A percentile compares a stretch with the other conserved stretches of the same genome.
Conservation (phyloP, 2,329 filamentous ascomycete genomes). For the Nemania serpens region DNA sequence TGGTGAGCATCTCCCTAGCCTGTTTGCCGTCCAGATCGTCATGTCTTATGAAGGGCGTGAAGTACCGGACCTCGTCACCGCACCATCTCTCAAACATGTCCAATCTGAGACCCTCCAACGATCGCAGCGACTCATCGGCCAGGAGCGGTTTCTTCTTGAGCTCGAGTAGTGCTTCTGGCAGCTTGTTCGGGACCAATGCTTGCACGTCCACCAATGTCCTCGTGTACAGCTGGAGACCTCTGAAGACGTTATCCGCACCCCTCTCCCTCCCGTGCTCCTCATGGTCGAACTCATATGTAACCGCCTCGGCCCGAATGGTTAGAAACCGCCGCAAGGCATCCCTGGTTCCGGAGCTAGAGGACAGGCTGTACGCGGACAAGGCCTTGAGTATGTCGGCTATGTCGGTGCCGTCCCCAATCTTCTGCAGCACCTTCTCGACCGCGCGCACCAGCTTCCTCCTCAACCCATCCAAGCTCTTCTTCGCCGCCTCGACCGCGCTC, state of each 20-base stretch:
- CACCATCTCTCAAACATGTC: conserved; percentile 83
- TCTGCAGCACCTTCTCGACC: conserved; percentile 71
- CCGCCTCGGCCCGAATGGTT: conserved; percentile 69
- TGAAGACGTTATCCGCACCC: conserved; percentile 58
- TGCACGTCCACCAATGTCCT: conserved; percentile 79
- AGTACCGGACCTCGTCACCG: conserved; percentile 79
- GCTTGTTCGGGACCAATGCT: conserved; percentile 70
- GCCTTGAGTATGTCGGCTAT: conserved; percentile 68
- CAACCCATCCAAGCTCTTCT: conserved; percentile 65
- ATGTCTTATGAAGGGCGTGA: conserved; percentile 84
- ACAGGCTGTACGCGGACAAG: conserved; percentile 80
- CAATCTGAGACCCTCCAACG: conserved; percentile 72
- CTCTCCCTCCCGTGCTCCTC: conserved; percentile 49
- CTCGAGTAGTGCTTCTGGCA: conserved; percentile 70
- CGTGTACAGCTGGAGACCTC: conserved; percentile 73
- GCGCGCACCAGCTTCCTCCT: conserved; percentile 67
- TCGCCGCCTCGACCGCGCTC: conserved; percentile 60
- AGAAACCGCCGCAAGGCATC: conserved; percentile 83
- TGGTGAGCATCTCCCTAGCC: conserved; percentile 62
- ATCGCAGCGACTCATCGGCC: conserved; percentile 68
- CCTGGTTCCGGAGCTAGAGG: conserved; percentile 76
- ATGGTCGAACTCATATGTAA: conserved; percentile 64
- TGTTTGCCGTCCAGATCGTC: conserved; percentile 70
- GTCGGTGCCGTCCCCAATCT: conserved; percentile 58
- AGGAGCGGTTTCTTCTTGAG: conserved; percentile 75